Conservation (phyloP, 2,329 filamentous ascomycete species). For the Aspergillus puulaauensis region DNA sequence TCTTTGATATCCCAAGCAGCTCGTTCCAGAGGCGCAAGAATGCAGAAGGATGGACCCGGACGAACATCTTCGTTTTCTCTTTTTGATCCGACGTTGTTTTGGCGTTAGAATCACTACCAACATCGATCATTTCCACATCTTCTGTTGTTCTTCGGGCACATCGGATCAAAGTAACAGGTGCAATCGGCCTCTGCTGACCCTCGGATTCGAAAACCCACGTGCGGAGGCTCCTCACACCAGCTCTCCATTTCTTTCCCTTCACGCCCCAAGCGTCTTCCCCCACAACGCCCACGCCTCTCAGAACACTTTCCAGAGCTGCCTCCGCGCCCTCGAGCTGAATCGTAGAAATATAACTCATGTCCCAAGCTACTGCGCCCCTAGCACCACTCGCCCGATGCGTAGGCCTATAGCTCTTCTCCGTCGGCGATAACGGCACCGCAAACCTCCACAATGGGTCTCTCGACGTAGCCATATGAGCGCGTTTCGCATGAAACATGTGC, state of each 20-base stretch:
- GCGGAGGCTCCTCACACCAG: constrained; percentile 57
- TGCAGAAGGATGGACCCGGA: constrained; percentile 81
- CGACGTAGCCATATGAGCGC: constrained; percentile 81
- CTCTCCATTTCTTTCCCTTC: constrained; percentile 70
- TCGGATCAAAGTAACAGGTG: constrained; percentile 75
- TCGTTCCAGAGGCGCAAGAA: constrained; percentile 65
- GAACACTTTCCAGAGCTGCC: constrained; percentile 62
- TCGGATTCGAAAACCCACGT: constrained; percentile 60
- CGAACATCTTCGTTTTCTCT: constrained; percentile 57
- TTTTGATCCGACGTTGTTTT: constrained; percentile 28
- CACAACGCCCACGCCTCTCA: constrained; percentile 65
- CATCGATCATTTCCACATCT: constrained; percentile 39
- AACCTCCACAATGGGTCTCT: constrained; percentile 86
- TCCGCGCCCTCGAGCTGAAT: constrained; percentile 71
- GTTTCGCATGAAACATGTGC: constrained; percentile 89
- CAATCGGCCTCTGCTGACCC: constrained; percentile 58
- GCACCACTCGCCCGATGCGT: constrained; percentile 77
- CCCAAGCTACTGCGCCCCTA: constrained; percentile 81
- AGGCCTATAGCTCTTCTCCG: constrained; percentile 83
- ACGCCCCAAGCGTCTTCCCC: constrained; percentile 61
- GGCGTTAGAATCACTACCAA: constrained; percentile 14
- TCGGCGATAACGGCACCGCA: constrained; percentile 78
- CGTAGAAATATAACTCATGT: constrained; percentile 91
- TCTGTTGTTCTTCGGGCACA: constrained; percentile 48
- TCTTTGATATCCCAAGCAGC: constrained; percentile 57